Percentiles rank a stretch among this genome's conserved stretches.
These are phyloP conservation scores for Russula compacta DNA, from an alignment of 768 basidiomycete species.

Conservation along the genomic window DNA sequence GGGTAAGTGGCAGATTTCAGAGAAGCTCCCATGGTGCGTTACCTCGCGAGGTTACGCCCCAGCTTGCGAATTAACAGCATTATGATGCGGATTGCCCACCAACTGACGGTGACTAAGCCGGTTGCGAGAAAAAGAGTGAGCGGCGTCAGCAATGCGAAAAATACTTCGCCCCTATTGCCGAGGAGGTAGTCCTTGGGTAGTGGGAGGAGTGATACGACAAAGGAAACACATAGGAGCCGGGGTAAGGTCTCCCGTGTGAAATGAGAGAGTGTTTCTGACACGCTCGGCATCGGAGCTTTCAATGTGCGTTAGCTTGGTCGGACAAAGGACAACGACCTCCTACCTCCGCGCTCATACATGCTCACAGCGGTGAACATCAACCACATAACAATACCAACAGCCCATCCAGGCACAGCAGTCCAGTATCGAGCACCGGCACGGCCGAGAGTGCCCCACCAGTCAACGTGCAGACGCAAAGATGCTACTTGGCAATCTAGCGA, in stretches of 20 bases:
- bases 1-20: neutral
- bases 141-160: slow-evolving; percentile 46
- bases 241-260: slow-evolving; percentile 36
- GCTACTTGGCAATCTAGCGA: slow-evolving; percentile 44
- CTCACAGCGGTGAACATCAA: slow-evolving; percentile 47
- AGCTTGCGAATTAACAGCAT: slow-evolving; percentile 39
- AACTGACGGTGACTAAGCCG: slow-evolving; percentile 55
- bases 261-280: slow-evolving; percentile 38
- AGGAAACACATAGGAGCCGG: slow-evolving; percentile 36
- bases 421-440: slow-evolving; percentile 67
- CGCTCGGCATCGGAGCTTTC: slow-evolving; percentile 38
- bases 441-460: slow-evolving; percentile 64
- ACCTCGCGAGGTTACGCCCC: slow-evolving; percentile 21
- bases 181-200: slow-evolving; percentile 46
- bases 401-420: slow-evolving; percentile 63
- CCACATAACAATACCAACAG: slow-evolving; percentile 56
- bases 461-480: slow-evolving; percentile 46
- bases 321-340: neutral
- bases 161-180: slow-evolving; percentile 45
- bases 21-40: neutral
- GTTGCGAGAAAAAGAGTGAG: slow-evolving; percentile 48
- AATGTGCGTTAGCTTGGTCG: neutral
- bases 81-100: slow-evolving; percentile 42
- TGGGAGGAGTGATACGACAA: slow-evolving; percentile 46
- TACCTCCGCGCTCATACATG: slow-evolving; percentile 23